These are phyloP conservation scores for Byssochlamys sp. DNA, from an alignment of 2,329 filamentous ascomycete genomes.

Conservation along the genomic window DNA sequence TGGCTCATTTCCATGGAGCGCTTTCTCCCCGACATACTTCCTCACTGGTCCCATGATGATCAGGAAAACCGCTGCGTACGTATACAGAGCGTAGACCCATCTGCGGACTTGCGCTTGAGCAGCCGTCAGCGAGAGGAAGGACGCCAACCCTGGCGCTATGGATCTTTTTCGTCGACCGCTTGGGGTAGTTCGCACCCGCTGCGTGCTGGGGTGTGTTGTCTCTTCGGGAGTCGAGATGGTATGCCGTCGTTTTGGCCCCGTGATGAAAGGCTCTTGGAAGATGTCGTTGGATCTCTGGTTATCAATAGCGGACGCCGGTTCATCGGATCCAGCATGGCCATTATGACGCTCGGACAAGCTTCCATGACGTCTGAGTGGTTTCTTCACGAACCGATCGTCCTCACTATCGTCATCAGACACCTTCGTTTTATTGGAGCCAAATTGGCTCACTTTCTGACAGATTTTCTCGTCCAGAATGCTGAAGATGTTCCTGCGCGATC, in stretches of 20 bases:
- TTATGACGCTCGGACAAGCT: background rate
- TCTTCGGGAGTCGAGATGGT: slow-evolving; percentile 43
- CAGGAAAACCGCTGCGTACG: slow-evolving; percentile 58
- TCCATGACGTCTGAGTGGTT: slow-evolving; percentile 22
- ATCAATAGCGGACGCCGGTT: slow-evolving; percentile 14
- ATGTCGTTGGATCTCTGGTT: slow-evolving; percentile 16
- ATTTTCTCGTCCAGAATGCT: slow-evolving; percentile 36
- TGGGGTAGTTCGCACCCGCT: slow-evolving; percentile 41
- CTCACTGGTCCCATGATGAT: slow-evolving; percentile 65
- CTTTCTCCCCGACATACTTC: slow-evolving; percentile 55
- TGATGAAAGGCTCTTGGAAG: slow-evolving; percentile 10
- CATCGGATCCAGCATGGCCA: slow-evolving; percentile 5
- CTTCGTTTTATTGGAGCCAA: slow-evolving; percentile 25
- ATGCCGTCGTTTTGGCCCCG: slow-evolving; percentile 32
- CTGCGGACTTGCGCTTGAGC: slow-evolving; percentile 66
- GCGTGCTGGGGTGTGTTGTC: slow-evolving; percentile 12
- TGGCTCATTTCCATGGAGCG: slow-evolving; percentile 65
- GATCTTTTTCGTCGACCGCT: slow-evolving; percentile 58
- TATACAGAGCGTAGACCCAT: slow-evolving; percentile 72
- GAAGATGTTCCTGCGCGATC: slow-evolving; percentile 30
- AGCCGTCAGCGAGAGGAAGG: slow-evolving; percentile 71
- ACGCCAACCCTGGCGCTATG: slow-evolving; percentile 54
- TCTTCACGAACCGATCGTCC: slow-evolving; percentile 20
- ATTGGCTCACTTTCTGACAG: slow-evolving; percentile 40
- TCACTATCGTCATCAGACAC: slow-evolving; percentile 30